These are phyloP conservation scores for Capsicum baccatum DNA, from an alignment of 257 asterid species.

Conservation along the genomic window DNA sequence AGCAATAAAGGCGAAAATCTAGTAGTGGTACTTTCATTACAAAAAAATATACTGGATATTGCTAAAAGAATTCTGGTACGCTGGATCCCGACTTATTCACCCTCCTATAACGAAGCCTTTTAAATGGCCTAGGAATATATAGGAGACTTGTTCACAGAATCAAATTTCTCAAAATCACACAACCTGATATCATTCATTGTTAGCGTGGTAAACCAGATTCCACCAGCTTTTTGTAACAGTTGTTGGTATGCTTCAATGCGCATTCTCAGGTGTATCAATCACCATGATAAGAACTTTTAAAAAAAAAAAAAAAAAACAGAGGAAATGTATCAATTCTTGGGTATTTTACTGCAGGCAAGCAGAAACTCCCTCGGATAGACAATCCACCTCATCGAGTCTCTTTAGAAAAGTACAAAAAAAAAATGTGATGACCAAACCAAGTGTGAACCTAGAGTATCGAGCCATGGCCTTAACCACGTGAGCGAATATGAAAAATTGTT, in stretches of 20 bases:
- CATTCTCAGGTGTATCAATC: not conserved
- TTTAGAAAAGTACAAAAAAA: not conserved
- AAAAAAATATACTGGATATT: not conserved
- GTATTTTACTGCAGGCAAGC: not conserved
- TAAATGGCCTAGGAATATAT: conserved; percentile 1
- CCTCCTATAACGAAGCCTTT: not conserved
- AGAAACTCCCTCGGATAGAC: not conserved
- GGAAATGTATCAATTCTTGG: not conserved
- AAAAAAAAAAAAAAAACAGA: not conserved
- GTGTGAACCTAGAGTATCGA: not conserved
- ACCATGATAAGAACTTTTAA: not conserved
- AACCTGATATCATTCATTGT: not conserved
- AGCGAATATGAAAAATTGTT: not conserved
- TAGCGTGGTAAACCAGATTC: not conserved
- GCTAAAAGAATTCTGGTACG: not conserved
- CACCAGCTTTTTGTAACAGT: not conserved
- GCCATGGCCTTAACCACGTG: not conserved
- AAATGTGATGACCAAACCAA: not conserved
- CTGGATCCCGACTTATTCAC: not conserved
- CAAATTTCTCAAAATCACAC: conserved; percentile 2
- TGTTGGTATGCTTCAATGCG: not conserved
- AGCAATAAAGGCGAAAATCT: not conserved
- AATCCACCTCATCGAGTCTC: not conserved
- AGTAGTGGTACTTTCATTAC: not conserved
- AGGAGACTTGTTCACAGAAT: not conserved